Conservation (phyloP, 2,329 filamentous ascomycete species). For the Sclerotiophoma versabilis region DNA sequence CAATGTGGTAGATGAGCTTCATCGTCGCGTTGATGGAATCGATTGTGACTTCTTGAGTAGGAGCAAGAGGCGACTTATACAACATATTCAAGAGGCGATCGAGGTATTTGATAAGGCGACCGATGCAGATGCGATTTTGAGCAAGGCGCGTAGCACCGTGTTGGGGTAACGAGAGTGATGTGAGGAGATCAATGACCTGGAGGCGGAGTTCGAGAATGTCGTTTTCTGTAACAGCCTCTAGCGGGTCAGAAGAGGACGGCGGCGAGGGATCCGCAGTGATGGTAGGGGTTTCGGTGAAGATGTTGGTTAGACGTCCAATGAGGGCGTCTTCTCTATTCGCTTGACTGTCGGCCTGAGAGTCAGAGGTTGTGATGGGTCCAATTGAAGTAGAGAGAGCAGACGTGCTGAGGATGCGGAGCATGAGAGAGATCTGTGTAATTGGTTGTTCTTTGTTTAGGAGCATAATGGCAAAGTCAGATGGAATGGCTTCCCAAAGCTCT, state of each 20-base stretch:
- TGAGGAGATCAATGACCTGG: constrained; percentile 55
- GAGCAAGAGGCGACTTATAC: constrained; percentile 53
- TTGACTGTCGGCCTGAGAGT: constrained; percentile 49
- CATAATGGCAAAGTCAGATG: constrained; percentile 70
- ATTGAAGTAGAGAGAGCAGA: constrained; percentile 70
- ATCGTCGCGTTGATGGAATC: constrained; percentile 66
- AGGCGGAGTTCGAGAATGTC: constrained; percentile 57
- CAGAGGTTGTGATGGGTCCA: constrained; percentile 65
- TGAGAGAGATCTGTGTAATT: constrained; percentile 66
- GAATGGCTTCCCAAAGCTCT: constrained; percentile 72
- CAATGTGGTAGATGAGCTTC: constrained; percentile 67
- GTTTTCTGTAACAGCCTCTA: constrained; percentile 19
- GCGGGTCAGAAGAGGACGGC: not conserved
- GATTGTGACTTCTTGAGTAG: constrained; percentile 51
- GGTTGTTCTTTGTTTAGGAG: constrained; percentile 73
- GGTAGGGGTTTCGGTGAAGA: constrained; percentile 64
- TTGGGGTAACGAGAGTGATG: constrained; percentile 65
- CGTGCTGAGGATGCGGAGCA: constrained; percentile 71
- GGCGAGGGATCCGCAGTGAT: constrained; percentile 24
- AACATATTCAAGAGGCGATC: constrained; percentile 73
- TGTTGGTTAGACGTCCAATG: constrained; percentile 68
- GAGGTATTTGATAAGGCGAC: constrained; percentile 75
- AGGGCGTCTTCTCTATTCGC: constrained; percentile 54
- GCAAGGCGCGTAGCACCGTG: constrained; percentile 73
- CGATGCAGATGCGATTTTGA: constrained; percentile 72